These are phyloP conservation scores for Mycena sp. DNA, from an alignment of 1,284 basidiomycete species.

Conservation along the genomic window DNA sequence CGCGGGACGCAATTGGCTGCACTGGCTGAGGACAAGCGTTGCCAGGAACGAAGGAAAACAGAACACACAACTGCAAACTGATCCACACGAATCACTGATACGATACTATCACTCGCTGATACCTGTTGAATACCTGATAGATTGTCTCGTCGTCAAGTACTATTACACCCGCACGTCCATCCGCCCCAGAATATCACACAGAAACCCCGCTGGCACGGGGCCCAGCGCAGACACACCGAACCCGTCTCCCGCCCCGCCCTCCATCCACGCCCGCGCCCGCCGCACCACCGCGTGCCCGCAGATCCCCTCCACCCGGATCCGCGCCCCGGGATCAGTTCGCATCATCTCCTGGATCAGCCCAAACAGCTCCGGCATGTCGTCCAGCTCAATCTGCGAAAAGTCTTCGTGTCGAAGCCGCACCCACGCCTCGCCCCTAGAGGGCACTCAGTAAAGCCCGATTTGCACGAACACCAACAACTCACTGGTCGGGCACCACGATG, in stretches of 20 bases:
- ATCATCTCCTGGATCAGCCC: constrained; percentile 83
- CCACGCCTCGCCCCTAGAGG: constrained; percentile 87
- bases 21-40: too few relatives aligned
- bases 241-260: not conserved
- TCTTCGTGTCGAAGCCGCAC: constrained; percentile 93
- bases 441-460: constrained; percentile 35
- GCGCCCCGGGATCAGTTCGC: constrained; percentile 71
- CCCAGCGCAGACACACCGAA: constrained; percentile 1
- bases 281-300: constrained; percentile 74
- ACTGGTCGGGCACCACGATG: constrained; percentile 97
- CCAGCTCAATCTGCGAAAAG: constrained; percentile 88
- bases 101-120: too few relatives aligned
- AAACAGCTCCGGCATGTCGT: constrained; percentile 78
- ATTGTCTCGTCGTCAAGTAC: constrained; percentile 23
- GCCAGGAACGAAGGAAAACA: constrained; percentile 1
- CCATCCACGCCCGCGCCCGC: constrained; percentile 73
- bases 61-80: not conserved
- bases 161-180: constrained; percentile 51
- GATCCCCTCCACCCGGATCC: constrained; percentile 70
- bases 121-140: constrained; percentile 16
- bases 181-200: constrained; percentile 22
- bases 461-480: constrained; percentile 47
- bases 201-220: not conserved
- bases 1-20: too few relatives aligned
- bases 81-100: too few relatives aligned